These are phyloP conservation scores for Aureobasidium mangrovei DNA, from an alignment of 2,329 filamentous ascomycete species.

Conservation along the genomic window DNA sequence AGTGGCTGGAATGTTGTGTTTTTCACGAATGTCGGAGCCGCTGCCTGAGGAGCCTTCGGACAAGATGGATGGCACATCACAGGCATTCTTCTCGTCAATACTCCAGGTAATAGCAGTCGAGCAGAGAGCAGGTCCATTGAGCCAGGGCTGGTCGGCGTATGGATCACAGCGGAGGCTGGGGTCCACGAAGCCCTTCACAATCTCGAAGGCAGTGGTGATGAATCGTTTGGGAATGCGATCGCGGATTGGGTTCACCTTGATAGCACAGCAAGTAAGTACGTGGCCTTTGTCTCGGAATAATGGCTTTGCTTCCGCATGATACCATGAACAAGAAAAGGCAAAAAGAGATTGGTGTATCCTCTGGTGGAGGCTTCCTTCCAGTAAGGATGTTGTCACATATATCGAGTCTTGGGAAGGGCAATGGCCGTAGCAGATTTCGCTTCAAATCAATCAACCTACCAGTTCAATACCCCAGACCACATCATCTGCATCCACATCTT, in stretches of 20 bases:
- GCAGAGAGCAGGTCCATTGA: conserved; percentile 60
- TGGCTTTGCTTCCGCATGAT: no score
- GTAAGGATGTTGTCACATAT: no score
- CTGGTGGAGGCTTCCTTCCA: no score
- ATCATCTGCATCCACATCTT: conserved; percentile 54
- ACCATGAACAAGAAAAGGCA: no score
- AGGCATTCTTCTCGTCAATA: conserved; percentile 19
- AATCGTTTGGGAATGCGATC: conserved; percentile 79
- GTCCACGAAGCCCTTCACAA: conserved; percentile 85
- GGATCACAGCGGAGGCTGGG: conserved; percentile 82
- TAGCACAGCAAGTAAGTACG: background rate
- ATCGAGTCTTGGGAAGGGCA: no score
- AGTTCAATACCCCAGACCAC: conserved; percentile 86
- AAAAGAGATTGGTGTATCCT: no score
- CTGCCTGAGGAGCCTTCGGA: conserved; percentile 34
- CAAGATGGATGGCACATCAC: conserved; percentile 22
- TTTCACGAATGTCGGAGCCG: conserved; percentile 26
- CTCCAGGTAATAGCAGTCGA: conserved; percentile 8
- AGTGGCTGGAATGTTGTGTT: conserved; percentile 29
- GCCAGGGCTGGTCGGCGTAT: conserved; percentile 74
- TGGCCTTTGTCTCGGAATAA: no score
- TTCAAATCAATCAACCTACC: background rate
- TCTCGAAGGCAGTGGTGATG: conserved; percentile 62
- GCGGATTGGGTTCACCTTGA: conserved; percentile 57
- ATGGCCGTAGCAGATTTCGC: no score